These are phyloP conservation scores for Mycena alexandri DNA, from an alignment of 768 basidiomycete genomes.

Conservation along the genomic window DNA sequence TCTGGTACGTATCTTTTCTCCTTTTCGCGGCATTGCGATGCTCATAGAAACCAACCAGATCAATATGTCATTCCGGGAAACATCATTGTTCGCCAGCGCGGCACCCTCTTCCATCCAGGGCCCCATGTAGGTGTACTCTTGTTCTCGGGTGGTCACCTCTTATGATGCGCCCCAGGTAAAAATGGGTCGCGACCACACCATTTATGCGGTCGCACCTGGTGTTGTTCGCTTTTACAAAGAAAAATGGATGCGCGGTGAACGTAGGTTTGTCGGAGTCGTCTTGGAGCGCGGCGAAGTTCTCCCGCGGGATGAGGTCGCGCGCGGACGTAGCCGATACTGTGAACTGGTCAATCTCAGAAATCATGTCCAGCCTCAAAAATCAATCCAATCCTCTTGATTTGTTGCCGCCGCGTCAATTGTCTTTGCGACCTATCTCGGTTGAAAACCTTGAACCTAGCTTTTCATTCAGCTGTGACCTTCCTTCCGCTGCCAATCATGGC, in stretches of 20 bases:
- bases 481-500: too few relatives aligned
- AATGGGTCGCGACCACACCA: constrained; percentile 94
- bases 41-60: constrained; percentile 61
- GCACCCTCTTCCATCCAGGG: constrained; percentile 92
- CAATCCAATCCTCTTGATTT: constrained; percentile 35
- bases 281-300: constrained; percentile 85
- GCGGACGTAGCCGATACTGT: constrained; percentile 90
- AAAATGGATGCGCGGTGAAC: constrained; percentile 78
- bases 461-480: too few relatives aligned
- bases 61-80: constrained; percentile 94
- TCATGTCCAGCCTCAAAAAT: constrained; percentile 6
- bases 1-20: constrained; percentile 69
- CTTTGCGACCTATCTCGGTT: too few relatives aligned
- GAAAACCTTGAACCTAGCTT: too few relatives aligned
- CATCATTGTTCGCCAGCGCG: constrained; percentile 96
- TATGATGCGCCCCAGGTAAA: constrained; percentile 69
- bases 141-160: constrained; percentile 15
- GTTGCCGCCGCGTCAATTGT: background rate
- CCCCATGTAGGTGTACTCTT: constrained; percentile 85
- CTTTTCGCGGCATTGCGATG: constrained; percentile 1
- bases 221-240: constrained; percentile 95
- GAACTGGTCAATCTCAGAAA: constrained; percentile 76
- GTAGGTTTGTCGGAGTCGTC: constrained; percentile 88
- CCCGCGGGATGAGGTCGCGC: constrained; percentile 79
- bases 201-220: constrained; percentile 91